Conservation (phyloP, 805 yeast species). For the Spathaspora arborariae region DNA sequence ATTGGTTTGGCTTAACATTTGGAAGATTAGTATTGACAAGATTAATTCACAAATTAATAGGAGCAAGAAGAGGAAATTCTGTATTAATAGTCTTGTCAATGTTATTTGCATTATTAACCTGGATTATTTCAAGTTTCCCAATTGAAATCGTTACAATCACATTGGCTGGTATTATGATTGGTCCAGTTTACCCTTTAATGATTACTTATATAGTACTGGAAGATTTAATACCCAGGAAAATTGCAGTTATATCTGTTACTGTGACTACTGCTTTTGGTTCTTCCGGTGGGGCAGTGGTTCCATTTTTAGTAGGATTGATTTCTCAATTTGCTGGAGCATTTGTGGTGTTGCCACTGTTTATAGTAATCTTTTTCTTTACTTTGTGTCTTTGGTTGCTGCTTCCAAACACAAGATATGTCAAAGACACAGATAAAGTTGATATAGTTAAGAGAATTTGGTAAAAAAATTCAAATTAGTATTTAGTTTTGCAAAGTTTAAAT, state of each 20-base stretch:
- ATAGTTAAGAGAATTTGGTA: constrained; percentile 3
- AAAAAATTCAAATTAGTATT: too few relatives aligned
- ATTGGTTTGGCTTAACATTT: constrained; percentile 66
- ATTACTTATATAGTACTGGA: constrained; percentile 40
- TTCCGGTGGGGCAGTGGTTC: constrained; percentile 55
- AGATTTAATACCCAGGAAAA: constrained; percentile 46
- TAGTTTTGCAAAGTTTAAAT: not conserved
- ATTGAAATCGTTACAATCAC: constrained; percentile 47
- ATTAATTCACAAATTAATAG: constrained; percentile 32
- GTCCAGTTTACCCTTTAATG: constrained; percentile 62
- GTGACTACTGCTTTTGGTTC: constrained; percentile 54
- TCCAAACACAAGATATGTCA: constrained; percentile 24
- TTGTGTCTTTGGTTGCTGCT: constrained; percentile 36
- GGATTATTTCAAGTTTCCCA: constrained; percentile 44
- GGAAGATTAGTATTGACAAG: constrained; percentile 56
- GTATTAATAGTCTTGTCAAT: constrained; percentile 32
- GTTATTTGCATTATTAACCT: constrained; percentile 35
- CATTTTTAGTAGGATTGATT: constrained; percentile 49
- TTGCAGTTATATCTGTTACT: constrained; percentile 47
- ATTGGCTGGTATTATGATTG: constrained; percentile 56
- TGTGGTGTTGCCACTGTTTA: constrained; percentile 47
- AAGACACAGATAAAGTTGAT: not conserved
- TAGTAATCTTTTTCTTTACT: constrained; percentile 34
- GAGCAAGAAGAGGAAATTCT: constrained; percentile 43
- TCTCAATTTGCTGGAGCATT: constrained; percentile 44